These are phyloP conservation scores for Puccinia triticina DNA, from an alignment of 1,284 basidiomycete species.

Conservation along the genomic window DNA sequence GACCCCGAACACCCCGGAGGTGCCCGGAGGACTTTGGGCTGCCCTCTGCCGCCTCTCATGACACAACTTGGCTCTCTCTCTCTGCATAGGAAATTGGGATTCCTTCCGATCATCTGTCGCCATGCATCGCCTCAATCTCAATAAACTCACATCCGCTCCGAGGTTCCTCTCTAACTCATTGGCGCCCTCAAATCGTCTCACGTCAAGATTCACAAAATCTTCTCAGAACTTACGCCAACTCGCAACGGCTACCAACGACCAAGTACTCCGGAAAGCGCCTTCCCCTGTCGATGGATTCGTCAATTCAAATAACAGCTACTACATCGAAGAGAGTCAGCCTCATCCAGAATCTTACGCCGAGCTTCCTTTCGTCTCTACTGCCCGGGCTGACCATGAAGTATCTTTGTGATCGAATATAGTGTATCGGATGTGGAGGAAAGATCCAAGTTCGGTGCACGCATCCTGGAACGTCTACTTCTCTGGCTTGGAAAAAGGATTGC, in stretches of 20 bases:
- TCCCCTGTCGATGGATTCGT: constrained; percentile 49
- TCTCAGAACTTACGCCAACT: constrained; percentile 30
- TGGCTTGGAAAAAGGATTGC: constrained; percentile 85
- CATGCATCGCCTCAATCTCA: constrained; percentile 43
- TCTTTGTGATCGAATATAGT: constrained; percentile 22
- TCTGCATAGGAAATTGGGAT: background rate
- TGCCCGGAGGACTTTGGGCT: no score
- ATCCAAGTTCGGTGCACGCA: constrained; percentile 87
- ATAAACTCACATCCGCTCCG: constrained; percentile 22
- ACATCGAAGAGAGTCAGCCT: constrained; percentile 50
- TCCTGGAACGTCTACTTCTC: constrained; percentile 96
- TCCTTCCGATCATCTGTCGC: background rate
- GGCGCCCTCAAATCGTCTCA: constrained; percentile 16
- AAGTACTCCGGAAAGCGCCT: constrained; percentile 47
- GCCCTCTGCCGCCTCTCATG: no score
- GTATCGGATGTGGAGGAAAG: constrained; percentile 60
- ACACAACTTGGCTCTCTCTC: no score
- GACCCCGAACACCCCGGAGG: no score
- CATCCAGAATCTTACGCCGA: background rate
- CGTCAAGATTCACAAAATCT: constrained; percentile 30
- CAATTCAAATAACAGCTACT: constrained; percentile 52
- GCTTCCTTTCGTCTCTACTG: background rate
- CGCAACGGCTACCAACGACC: constrained; percentile 39
- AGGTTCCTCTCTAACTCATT: constrained; percentile 31
- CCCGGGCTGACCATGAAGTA: background rate